phyloP scores from a whole-genome alignment of 1,284 basidiomycete species.

The Jaminaea rosea region DNA sequence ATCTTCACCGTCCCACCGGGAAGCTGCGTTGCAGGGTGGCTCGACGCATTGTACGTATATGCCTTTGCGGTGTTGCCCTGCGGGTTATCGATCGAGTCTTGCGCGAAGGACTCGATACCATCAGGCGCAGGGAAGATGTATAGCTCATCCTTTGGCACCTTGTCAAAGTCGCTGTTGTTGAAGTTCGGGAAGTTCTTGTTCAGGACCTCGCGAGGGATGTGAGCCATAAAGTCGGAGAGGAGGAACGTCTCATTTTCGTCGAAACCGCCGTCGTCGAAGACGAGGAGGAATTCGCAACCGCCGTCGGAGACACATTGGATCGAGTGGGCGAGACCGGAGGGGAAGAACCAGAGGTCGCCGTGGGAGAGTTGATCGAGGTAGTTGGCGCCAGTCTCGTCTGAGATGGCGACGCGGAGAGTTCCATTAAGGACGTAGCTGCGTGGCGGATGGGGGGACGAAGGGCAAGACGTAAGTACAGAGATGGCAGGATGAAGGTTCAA shows the following conservation, averaged over 20 bases:
- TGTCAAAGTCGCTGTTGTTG: constrained; percentile 11
- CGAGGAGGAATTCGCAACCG: constrained; percentile 63
- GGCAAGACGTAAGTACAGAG: no score
- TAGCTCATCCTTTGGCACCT: constrained; percentile 35
- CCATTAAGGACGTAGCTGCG: constrained; percentile 36
- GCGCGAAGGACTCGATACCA: neutral
- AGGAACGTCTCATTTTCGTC: constrained; percentile 6
- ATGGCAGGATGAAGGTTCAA: no score
- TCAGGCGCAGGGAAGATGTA: constrained; percentile 32
- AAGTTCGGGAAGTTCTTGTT: constrained; percentile 56
- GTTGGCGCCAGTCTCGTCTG: constrained; percentile 59
- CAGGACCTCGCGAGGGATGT: constrained; percentile 59
- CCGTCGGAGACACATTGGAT: constrained; percentile 58
- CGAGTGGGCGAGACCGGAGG: constrained; percentile 52
- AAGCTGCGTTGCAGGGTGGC: constrained; percentile 51
- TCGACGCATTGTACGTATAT: constrained; percentile 56
- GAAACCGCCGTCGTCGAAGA: constrained; percentile 41
- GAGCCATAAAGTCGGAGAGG: constrained; percentile 49
- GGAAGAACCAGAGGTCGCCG: constrained; percentile 24
- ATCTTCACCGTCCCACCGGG: constrained; percentile 59
- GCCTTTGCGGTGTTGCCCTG: constrained; percentile 54
- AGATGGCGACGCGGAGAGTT: constrained; percentile 51
- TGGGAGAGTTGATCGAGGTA: constrained; percentile 49
- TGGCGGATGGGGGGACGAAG: no score
- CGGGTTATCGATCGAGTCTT: constrained; percentile 50